Percentiles rank a stretch among this genome's conserved stretches.
phyloP scores from a whole-genome alignment of 2,329 filamentous ascomycete species.

The Claviceps spartinae region DNA sequence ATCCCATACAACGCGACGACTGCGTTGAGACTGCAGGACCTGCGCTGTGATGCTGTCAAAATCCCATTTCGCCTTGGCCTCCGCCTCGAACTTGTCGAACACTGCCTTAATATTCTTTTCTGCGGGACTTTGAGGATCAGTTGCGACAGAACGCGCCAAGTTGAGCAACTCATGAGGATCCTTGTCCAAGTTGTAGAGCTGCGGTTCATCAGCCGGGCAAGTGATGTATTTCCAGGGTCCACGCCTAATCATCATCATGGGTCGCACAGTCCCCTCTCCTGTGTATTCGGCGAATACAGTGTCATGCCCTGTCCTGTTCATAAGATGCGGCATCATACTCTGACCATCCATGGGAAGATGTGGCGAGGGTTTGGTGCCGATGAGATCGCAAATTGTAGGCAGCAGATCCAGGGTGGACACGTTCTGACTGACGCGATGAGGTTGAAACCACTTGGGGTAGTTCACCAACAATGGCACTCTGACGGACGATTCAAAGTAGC shows the following conservation, averaged over 20 bases:
- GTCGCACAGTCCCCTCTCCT: constrained; percentile 78
- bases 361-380: constrained; percentile 54
- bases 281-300: constrained; percentile 94
- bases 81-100: constrained; percentile 55
- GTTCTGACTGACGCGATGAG: constrained; percentile 66
- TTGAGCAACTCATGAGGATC: constrained; percentile 73
- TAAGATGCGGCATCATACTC: constrained; percentile 67
- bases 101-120: constrained; percentile 34
- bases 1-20: constrained; percentile 64
- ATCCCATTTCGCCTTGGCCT: constrained; percentile 68
- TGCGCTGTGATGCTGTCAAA: constrained; percentile 62
- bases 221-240: constrained; percentile 84
- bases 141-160: constrained; percentile 38
- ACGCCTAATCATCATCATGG: constrained; percentile 86
- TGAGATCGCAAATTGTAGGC: constrained; percentile 75
- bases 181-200: constrained; percentile 64
- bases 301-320: constrained; percentile 53
- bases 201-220: constrained; percentile 70
- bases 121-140: constrained; percentile 24
- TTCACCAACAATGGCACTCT: constrained; percentile 80
- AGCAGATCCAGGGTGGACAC: constrained; percentile 86
- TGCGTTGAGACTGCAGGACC: constrained; percentile 65
- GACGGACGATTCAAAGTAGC: constrained; percentile 83
- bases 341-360: constrained; percentile 75
- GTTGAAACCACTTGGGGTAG: constrained; percentile 60